A percentile compares a stretch with the other conserved stretches of the same genome.
phyloP scores from a whole-genome alignment of 1,139 yeast species.

The Candida dubliniensis region DNA sequence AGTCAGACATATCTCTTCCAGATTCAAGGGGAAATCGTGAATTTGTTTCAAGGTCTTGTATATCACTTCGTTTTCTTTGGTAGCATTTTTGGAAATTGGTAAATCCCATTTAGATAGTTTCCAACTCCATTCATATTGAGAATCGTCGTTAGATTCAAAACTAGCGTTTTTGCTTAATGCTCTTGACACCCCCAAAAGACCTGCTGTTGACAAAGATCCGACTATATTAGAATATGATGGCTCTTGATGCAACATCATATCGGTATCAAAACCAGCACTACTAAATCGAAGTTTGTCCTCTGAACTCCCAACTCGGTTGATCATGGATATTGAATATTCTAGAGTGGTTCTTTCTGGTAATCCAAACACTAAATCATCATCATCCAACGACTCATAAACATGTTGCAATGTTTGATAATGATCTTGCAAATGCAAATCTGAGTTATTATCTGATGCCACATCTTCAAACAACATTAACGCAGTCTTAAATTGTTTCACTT shows the following conservation, averaged over 20 bases:
- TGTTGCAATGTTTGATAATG: slow-evolving; percentile 13
- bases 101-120: slow-evolving; percentile 70
- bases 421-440: slow-evolving; percentile 5
- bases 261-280: slow-evolving; percentile 58
- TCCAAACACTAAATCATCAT: slow-evolving; percentile 63
- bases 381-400: slow-evolving; percentile 54
- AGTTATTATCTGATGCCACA: slow-evolving; percentile 12
- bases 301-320: slow-evolving; percentile 36
- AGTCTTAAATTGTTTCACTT: slow-evolving; percentile 39
- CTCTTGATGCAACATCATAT: slow-evolving; percentile 20
- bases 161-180: slow-evolving; percentile 22
- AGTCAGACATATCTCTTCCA: slow-evolving; percentile 17
- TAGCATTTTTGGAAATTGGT: slow-evolving; percentile 39
- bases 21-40: slow-evolving; percentile 28
- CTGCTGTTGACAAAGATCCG: slow-evolving; percentile 42
- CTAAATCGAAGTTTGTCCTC: slow-evolving; percentile 49
- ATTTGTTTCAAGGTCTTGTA: slow-evolving; percentile 49
- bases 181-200: slow-evolving; percentile 51
- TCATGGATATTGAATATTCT: slow-evolving; percentile 46
- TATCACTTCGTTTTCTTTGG: slow-evolving; percentile 40
- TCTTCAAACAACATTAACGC: slow-evolving; percentile 62
- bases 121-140: slow-evolving; percentile 59
- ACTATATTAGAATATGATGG: slow-evolving; percentile 21
- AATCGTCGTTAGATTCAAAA: slow-evolving; percentile 3
- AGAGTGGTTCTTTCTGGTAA: slow-evolving; percentile 59